Evolutionary conservation across 148 eudicot genomes (phyloP), one percentile per base, ranked within the genome.

Genomic region (Mesembryanthemum crystallinum): DNA sequence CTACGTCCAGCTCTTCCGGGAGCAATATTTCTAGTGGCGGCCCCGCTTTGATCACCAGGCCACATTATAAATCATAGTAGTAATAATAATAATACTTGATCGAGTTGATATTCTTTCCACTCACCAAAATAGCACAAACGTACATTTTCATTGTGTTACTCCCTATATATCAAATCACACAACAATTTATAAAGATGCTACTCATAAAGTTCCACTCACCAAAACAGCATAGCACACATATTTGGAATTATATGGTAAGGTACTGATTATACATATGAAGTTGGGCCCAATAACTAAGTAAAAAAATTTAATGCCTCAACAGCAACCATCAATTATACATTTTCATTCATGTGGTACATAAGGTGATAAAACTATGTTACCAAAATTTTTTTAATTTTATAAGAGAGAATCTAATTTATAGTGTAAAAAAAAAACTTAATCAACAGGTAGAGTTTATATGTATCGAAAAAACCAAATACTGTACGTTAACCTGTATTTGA

Each of bases 61-160:
- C 66, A 15, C 60, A 49, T 74, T 15, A 61, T 73, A 35, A 64
- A 62, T 59, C 45, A 7, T 20, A 58, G 8, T 47, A 47, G 2
- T 10, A 47, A 10, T 47, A 47, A 10, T 47, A 20, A 21, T 21
- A 18, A 11, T 20, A 17, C 4, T 21, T 8, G n/a, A 57, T 35
- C 69, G 51, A 74, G 69, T 73, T 61, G 68, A 73, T 73, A 73
- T 43, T 47, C 77, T 58, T 64, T 64, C 70, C 77, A 73, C 77
- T 73, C 20, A n/a, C n/a, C n/a, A n/a, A n/a, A n/a, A n/a, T n/a
- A n/a, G n/a, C n/a, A n/a, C n/a, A n/a, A n/a, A n/a, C n/a, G n/a
- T n/a, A n/a, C n/a, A n/a, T n/a, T n/a, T n/a, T n/a, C n/a, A n/a
- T n/a, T n/a, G n/a, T n/a, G n/a, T n/a, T n/a, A n/a, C n/a, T n/a